A percentile compares a stretch with the other conserved stretches of the same genome.
Evolutionary conservation across 306 rosid species (phyloP).

Genomic region (Astragalus membranaceus): DNA sequence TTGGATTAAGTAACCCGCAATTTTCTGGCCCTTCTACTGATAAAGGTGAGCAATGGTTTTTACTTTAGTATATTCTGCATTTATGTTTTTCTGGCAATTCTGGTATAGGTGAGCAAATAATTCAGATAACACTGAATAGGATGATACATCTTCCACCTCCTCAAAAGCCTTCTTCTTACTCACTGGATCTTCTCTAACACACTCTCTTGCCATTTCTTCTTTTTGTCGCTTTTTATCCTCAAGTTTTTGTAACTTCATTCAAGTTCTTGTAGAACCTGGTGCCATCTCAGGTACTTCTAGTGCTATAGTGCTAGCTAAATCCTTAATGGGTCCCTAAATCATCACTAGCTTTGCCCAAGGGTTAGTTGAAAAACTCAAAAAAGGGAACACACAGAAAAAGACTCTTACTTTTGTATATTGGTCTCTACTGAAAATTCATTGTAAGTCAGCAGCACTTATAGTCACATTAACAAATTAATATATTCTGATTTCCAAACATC

Average conservation of each 20-base stretch:
- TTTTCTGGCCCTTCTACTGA: no score
- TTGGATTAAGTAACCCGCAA: no score
- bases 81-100: no score
- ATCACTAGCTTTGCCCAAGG: no score
- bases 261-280: slow-evolving; percentile 25
- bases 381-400: slow-evolving; percentile 16
- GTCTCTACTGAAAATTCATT: slow-evolving; percentile 13
- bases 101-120: no score
- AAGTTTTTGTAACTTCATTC: not conserved
- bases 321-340: no score
- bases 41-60: no score
- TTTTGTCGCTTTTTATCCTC: slow-evolving; percentile 20
- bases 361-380: slow-evolving; percentile 25
- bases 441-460: slow-evolving; percentile 17
- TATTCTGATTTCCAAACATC: slow-evolving; percentile 6
- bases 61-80: no score
- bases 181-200: slow-evolving; percentile 5
- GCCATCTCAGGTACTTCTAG: slow-evolving; percentile 23
- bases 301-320: not conserved
- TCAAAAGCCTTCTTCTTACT: not conserved
- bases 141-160: not conserved
- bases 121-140: no score
- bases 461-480: not conserved
- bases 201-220: no score
- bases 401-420: slow-evolving; percentile 5